Evolutionary conservation across 352 stramenopile genomes (phyloP).

Genomic region (Globisporangium uncinulatum): DNA sequence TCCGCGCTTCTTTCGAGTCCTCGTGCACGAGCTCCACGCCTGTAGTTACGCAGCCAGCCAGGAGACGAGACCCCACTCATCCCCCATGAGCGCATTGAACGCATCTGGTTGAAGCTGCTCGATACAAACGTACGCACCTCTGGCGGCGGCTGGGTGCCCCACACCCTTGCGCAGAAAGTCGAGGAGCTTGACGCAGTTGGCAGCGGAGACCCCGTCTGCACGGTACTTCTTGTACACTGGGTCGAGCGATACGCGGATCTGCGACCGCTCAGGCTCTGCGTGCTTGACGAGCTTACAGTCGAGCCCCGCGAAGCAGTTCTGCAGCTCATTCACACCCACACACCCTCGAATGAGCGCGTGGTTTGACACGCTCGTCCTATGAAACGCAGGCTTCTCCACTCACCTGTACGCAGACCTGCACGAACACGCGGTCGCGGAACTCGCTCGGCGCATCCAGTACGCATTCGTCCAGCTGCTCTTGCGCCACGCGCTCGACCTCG

Average conservation of each 20-base stretch:
- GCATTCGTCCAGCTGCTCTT: conserved; percentile 14
- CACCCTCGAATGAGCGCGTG: background rate
- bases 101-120: no score
- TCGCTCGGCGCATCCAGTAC: conserved; percentile 32
- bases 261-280: conserved; percentile 7
- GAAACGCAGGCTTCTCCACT: background rate
- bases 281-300: conserved; percentile 51
- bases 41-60: conserved; percentile 5
- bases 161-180: conserved; percentile 53
- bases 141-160: conserved; percentile 20
- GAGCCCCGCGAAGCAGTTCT: conserved; percentile 64
- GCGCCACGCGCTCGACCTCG: conserved; percentile 20
- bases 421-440: conserved; percentile 53
- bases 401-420: conserved; percentile 77
- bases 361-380: background rate
- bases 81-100: background rate
- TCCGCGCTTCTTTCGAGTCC: conserved; percentile 57
- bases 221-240: conserved; percentile 67
- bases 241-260: conserved; percentile 54
- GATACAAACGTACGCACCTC: conserved; percentile 20
- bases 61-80: background rate
- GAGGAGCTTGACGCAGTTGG: conserved; percentile 49
- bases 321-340: background rate
- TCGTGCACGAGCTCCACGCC: conserved; percentile 53
- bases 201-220: conserved; percentile 33